Percentiles rank a stretch among this genome's conserved stretches.
Conservation (phyloP, 225 moss, liverwort and hornwort species). For the Ulota crispa region DNA sequence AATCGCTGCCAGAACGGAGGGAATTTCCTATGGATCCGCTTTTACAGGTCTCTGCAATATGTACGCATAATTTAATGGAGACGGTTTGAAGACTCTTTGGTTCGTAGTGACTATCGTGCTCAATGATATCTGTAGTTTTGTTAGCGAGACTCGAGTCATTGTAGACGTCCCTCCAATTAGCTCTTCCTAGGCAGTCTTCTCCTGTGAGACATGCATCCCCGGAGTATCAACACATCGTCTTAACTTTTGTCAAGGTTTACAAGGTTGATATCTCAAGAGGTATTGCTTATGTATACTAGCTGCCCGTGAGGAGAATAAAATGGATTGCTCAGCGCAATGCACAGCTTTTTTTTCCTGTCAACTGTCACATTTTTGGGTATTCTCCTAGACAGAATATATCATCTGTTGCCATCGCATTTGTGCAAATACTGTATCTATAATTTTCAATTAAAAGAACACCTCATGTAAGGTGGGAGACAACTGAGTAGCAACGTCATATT, state of each 20-base stretch:
- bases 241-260: constrained; percentile 6
- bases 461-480: no score
- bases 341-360: not conserved
- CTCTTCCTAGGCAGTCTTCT: not conserved
- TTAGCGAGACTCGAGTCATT: constrained; percentile 2
- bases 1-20: constrained; percentile 25
- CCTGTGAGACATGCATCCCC: constrained; percentile 11
- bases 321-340: not conserved
- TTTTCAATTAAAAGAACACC: no score
- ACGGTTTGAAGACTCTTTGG: not conserved
- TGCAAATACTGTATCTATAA: not conserved
- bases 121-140: constrained; percentile 7
- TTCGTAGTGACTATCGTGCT: not conserved
- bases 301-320: not conserved
- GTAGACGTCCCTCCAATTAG: not conserved
- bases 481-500: no score
- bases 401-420: not conserved
- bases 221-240: not conserved
- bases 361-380: not conserved
- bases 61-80: constrained; percentile 9
- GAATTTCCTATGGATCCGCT: constrained; percentile 14
- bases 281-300: constrained; percentile 9
- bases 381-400: not conserved
- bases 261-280: constrained; percentile 27
- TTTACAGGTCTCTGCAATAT: constrained; percentile 30